Percentiles rank a stretch among this genome's conserved stretches.
phyloP scores from a whole-genome alignment of 768 basidiomycete species.

The Mrakia frigida region DNA sequence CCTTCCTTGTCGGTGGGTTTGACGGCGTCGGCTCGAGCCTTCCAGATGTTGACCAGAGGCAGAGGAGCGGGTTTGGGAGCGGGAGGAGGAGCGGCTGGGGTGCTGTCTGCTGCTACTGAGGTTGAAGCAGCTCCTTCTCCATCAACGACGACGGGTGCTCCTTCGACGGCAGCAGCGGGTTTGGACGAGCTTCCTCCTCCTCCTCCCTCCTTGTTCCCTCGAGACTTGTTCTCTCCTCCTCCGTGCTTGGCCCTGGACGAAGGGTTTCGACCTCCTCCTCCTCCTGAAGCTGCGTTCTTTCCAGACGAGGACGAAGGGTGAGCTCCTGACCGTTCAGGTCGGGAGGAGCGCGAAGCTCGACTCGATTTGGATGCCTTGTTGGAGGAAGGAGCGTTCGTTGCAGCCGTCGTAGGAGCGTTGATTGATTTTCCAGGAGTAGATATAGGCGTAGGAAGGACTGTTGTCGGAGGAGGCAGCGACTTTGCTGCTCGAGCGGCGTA shows the following conservation, averaged over 20 bases:
- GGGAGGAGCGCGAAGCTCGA: background rate
- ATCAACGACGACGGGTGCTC: background rate
- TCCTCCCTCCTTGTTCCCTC: background rate
- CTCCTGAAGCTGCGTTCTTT: conserved; percentile 1
- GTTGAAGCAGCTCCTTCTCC: background rate
- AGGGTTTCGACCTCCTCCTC: background rate
- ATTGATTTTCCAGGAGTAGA: background rate
- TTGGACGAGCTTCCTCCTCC: background rate
- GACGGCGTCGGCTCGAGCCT: conserved; percentile 16
- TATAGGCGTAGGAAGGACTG: background rate
- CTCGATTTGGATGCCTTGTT: background rate
- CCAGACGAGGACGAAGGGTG: background rate
- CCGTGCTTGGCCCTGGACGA: background rate
- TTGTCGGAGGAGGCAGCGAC: conserved; percentile 3
- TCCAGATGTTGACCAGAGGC: conserved; percentile 30
- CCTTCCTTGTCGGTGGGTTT: conserved; percentile 6
- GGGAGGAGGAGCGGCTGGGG: background rate
- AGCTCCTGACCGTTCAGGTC: conserved; percentile 10
- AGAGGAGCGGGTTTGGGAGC: conserved; percentile 17
- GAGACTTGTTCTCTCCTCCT: conserved; percentile 6
- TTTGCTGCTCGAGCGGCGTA: conserved; percentile 19
- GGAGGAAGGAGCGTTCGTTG: background rate
- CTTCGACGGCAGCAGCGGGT: conserved; percentile 1
- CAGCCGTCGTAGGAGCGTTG: background rate
- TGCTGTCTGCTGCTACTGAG: background rate